These are phyloP conservation scores for Kluyveromyces marxianus DNA, from an alignment of 1,139 yeast genomes.

Conservation along the genomic window DNA sequence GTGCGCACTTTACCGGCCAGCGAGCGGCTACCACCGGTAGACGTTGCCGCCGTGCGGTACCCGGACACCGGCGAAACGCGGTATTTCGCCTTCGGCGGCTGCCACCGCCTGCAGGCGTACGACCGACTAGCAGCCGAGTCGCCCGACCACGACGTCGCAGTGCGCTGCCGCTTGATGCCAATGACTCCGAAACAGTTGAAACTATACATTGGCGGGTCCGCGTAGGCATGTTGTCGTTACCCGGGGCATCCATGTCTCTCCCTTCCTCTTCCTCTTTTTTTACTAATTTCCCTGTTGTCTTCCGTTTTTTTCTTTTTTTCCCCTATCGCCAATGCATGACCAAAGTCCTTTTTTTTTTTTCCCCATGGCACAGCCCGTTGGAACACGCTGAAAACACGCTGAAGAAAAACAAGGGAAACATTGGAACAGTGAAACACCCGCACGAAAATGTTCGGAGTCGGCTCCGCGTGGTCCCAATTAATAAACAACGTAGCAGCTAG, in stretches of 20 bases:
- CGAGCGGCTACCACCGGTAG: conserved; percentile 71
- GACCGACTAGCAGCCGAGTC: conserved; percentile 43
- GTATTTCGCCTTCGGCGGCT: conserved; percentile 81
- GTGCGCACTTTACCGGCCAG: conserved; percentile 13
- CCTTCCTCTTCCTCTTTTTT: neutral
- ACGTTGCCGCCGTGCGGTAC: conserved; percentile 60
- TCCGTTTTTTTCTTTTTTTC: too few species aligned
- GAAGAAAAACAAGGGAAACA: too few species aligned
- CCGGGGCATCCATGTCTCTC: neutral
- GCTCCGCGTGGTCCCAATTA: too few species aligned
- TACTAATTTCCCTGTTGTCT: too few species aligned
- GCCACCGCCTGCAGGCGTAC: conserved; percentile 77
- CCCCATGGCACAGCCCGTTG: too few species aligned
- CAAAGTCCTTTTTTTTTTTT: too few species aligned
- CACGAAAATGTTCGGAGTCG: too few species aligned
- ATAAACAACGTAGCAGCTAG: too few species aligned
- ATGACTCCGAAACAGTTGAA: conserved; percentile 56
- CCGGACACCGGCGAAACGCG: conserved; percentile 41
- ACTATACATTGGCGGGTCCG: conserved; percentile 47
- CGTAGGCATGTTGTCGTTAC: conserved; percentile 34
- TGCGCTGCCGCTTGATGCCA: conserved; percentile 58
- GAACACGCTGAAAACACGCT: too few species aligned
- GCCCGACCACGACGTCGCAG: conserved; percentile 31
- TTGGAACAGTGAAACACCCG: too few species aligned
- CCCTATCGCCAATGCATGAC: too few species aligned